phyloP scores from a whole-genome alignment of 495 filamentous ascomycete species.

The Cercophora newfieldiana region DNA sequence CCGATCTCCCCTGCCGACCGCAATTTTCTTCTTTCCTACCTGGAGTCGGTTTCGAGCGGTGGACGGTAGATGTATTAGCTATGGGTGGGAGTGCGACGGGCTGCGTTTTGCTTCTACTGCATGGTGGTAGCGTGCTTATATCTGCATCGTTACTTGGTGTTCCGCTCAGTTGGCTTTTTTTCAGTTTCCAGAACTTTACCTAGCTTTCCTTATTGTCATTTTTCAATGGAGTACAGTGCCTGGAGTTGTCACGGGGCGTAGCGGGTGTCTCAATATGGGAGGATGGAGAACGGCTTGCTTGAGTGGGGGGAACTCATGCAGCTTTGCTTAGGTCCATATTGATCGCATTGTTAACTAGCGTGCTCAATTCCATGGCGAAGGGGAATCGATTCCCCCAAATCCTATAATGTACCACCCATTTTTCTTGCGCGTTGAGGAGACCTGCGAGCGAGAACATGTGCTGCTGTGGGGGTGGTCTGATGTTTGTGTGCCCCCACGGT shows the following conservation, averaged over 20 bases:
- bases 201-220: too few relatives aligned
- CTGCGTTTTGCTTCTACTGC: constrained; percentile 5
- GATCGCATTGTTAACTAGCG: not conserved
- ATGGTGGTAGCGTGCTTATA: constrained; percentile 5
- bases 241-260: not conserved
- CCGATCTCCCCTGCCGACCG: constrained; percentile 69
- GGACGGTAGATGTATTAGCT: constrained; percentile 17
- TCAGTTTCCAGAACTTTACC: too few relatives aligned
- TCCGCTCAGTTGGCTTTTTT: not conserved
- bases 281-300: not conserved
- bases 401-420: not conserved
- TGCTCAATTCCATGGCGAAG: not conserved
- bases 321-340: not conserved
- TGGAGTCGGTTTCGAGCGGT: constrained; percentile 46
- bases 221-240: not conserved
- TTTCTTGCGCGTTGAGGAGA: not conserved
- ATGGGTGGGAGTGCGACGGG: not conserved
- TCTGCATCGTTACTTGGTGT: constrained; percentile 10
- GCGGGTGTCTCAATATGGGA: not conserved
- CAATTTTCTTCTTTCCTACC: constrained; percentile 75
- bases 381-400: not conserved
- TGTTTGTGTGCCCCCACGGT: not conserved
- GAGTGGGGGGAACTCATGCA: not conserved
- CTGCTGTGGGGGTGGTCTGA: constrained; percentile 3
- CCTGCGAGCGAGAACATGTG: not conserved